These are phyloP conservation scores for Ogataea naganishii DNA, from an alignment of 805 yeast genomes.

Conservation along the genomic window DNA sequence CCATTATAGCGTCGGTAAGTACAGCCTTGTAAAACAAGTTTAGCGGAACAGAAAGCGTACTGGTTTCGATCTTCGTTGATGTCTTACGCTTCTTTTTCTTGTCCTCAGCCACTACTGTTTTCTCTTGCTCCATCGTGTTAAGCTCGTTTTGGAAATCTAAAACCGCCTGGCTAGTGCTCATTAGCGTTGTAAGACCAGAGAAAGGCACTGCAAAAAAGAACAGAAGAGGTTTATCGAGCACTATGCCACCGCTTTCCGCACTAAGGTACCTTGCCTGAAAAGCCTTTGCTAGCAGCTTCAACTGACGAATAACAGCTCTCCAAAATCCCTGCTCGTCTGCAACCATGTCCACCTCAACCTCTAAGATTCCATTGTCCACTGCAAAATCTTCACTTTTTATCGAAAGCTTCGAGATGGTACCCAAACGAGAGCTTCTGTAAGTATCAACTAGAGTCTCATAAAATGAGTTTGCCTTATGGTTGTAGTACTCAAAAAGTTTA, in stretches of 20 bases:
- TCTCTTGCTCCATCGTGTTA: slow-evolving; percentile 10
- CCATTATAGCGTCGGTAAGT: slow-evolving; percentile 30
- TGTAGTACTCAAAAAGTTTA: slow-evolving; percentile 14
- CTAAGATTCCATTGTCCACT: slow-evolving; percentile 12
- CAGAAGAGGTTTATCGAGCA: slow-evolving; percentile 29
- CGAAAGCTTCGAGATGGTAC: slow-evolving; percentile 19
- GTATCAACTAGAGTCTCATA: slow-evolving; percentile 30
- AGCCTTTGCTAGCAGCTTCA: slow-evolving; percentile 6
- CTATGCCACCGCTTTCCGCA: slow-evolving; percentile 1
- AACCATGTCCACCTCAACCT: slow-evolving; percentile 8
- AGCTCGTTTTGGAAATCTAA: slow-evolving; percentile 35
- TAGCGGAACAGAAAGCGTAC: slow-evolving; percentile 5
- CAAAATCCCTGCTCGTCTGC: slow-evolving; percentile 14
- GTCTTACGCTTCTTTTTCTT: slow-evolving; percentile 17
- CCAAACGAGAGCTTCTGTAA: slow-evolving; percentile 42
- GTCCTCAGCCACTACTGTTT: slow-evolving; percentile 10
- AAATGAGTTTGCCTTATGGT: slow-evolving; percentile 25
- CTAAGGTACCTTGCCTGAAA: slow-evolving; percentile 7
- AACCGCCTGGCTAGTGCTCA: slow-evolving; percentile 38
- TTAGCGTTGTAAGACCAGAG: slow-evolving; percentile 31
- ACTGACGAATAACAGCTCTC: slow-evolving; percentile 14
- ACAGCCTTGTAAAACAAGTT: slow-evolving; percentile 27
- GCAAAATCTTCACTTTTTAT: slow-evolving; percentile 1
- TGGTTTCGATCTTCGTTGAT: slow-evolving; percentile 4
- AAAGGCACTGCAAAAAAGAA: slow-evolving; percentile 41